Conservation (phyloP, 2,329 filamentous ascomycete species). For the Leptoxyphium fumago region DNA sequence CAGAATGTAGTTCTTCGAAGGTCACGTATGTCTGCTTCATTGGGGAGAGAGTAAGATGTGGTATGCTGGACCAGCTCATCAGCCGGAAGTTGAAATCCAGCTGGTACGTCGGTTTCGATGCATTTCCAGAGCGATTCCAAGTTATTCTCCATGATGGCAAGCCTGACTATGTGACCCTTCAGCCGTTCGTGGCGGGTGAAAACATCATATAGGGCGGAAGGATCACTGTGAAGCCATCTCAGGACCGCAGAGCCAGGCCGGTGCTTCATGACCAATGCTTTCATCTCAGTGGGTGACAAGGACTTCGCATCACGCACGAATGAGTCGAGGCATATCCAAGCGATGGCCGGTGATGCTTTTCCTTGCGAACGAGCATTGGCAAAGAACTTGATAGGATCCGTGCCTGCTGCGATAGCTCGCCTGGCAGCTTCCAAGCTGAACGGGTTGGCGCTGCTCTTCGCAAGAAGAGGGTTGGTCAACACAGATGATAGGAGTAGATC, state of each 20-base stretch:
- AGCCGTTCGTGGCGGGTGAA: constrained; percentile 12
- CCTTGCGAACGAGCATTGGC: constrained; percentile 25
- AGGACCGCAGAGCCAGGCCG: constrained; percentile 15
- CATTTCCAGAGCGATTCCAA: constrained; percentile 17
- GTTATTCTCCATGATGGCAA: constrained; percentile 14
- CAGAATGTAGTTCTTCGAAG: neutral
- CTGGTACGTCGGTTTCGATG: constrained; percentile 6
- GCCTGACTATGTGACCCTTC: constrained; percentile 9
- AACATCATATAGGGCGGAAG: constrained; percentile 5
- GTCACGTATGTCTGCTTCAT: too few species aligned
- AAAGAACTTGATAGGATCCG: constrained; percentile 27
- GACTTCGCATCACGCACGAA: constrained; percentile 12
- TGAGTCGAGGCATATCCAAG: constrained; percentile 23
- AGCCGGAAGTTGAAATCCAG: too few species aligned
- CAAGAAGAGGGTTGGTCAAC: constrained; percentile 36
- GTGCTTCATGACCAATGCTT: constrained; percentile 4
- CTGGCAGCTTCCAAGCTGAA: constrained; percentile 4
- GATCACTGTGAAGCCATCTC: constrained; percentile 16
- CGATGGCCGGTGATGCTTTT: constrained; percentile 23
- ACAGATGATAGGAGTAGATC: constrained; percentile 35
- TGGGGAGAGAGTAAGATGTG: too few species aligned
- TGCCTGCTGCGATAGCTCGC: constrained; percentile 7
- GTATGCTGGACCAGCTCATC: too few species aligned
- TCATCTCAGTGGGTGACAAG: constrained; percentile 5
- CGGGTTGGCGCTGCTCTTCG: constrained; percentile 1